Evolutionary conservation across 164 flowering plant species (phyloP).

Genomic region (Piper longum): DNA sequence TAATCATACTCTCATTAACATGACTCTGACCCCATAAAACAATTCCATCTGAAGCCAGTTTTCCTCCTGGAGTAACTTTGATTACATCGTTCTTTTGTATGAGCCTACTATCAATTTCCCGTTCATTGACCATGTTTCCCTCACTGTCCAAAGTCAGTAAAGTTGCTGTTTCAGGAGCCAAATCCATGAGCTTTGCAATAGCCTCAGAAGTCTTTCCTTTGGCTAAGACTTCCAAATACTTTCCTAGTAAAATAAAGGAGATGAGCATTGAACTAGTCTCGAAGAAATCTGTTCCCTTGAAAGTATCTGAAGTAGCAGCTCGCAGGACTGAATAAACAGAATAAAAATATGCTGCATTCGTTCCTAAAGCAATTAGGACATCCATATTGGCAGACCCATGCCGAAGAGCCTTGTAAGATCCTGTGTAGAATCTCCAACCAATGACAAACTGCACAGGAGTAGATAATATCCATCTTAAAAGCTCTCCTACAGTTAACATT

Average conservation of each 20-base stretch:
- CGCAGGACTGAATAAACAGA: constrained; percentile 56
- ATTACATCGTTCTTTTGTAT: constrained; percentile 75
- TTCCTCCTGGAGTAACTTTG: constrained; percentile 76
- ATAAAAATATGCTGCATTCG: constrained; percentile 93
- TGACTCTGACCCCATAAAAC: constrained; percentile 76
- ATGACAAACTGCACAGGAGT: too few species aligned
- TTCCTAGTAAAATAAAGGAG: constrained; percentile 83
- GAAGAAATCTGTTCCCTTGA: constrained; percentile 85
- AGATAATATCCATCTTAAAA: too few species aligned
- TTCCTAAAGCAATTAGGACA: constrained; percentile 87
- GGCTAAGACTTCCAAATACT: constrained; percentile 80
- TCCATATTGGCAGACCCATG: constrained; percentile 87
- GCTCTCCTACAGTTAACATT: too few species aligned
- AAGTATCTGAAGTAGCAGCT: constrained; percentile 42
- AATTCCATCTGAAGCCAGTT: constrained; percentile 83
- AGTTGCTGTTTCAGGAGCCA: constrained; percentile 69
- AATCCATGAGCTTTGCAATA: constrained; percentile 69
- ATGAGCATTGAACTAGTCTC: constrained; percentile 95
- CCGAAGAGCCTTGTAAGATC: constrained; percentile 73
- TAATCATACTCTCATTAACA: constrained; percentile 95
- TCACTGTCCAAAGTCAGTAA: constrained; percentile 46
- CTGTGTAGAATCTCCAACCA: constrained; percentile 54
- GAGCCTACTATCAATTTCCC: constrained; percentile 64
- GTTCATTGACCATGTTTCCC: constrained; percentile 58
- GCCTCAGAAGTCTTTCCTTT: constrained; percentile 95